A percentile compares a stretch with the other conserved stretches of the same genome.
Evolutionary conservation across 2,329 filamentous ascomycete genomes (phyloP).

Genomic region (Ophiostoma angusticollis): DNA sequence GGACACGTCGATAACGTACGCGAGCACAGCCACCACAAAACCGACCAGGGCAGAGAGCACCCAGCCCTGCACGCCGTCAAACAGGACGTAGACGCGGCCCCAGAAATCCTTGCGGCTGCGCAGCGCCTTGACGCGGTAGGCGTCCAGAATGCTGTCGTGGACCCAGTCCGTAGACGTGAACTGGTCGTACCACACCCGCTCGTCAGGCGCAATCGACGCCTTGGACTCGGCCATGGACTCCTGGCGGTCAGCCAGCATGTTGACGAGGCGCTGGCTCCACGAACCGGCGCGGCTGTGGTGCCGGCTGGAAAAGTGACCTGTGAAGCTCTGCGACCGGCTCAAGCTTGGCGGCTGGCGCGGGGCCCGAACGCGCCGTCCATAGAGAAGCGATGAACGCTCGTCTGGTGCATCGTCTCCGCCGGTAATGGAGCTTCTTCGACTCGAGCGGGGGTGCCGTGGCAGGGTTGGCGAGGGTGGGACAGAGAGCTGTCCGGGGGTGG

Average conservation of each 20-base stretch:
- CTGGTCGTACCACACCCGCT: constrained; percentile 96
- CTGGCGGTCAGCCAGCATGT: constrained; percentile 45
- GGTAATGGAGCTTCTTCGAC: constrained; percentile 16
- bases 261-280: constrained; percentile 47
- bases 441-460: constrained; percentile 11
- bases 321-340: constrained; percentile 20
- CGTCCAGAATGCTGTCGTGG: constrained; percentile 90
- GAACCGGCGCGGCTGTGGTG: constrained; percentile 47
- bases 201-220: constrained; percentile 54
- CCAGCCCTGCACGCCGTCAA: constrained; percentile 90
- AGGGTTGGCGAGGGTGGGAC: constrained; percentile 20
- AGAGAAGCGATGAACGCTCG: constrained; percentile 20
- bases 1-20: constrained; percentile 79
- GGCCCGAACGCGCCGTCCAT: constrained; percentile 13
- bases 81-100: constrained; percentile 62
- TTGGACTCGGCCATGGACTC: constrained; percentile 51
- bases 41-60: constrained; percentile 84
- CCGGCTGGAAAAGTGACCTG: constrained; percentile 19
- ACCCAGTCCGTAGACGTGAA: constrained; percentile 98
- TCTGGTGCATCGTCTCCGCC: constrained; percentile 17
- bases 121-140: constrained; percentile 74
- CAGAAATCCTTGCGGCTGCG: constrained; percentile 71
- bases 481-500: constrained; percentile 10
- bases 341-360: constrained; percentile 14
- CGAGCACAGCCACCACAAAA: constrained; percentile 68